Evolutionary conservation across 805 yeast genomes (phyloP).

Genomic region (Yamadazyma phyllophila): DNA sequence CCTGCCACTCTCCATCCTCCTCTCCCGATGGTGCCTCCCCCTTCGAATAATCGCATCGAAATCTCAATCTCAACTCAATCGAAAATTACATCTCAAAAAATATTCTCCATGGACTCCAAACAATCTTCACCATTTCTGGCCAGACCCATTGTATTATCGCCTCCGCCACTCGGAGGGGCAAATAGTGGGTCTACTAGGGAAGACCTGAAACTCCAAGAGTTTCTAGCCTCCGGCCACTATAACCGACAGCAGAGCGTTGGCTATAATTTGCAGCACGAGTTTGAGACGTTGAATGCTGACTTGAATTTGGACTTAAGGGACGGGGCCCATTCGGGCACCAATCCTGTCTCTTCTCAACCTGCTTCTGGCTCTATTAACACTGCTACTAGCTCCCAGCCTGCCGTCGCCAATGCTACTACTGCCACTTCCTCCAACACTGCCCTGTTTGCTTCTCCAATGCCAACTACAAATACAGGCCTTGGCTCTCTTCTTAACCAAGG

Average conservation of each 20-base stretch:
- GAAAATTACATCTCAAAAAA: slow-evolving; percentile 1
- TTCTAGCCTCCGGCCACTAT: slow-evolving; percentile 12
- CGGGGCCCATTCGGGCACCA: not conserved
- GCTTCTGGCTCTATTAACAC: not conserved
- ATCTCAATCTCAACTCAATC: not conserved
- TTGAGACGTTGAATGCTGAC: slow-evolving; percentile 45
- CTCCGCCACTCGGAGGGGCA: slow-evolving; percentile 35
- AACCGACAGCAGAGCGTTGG: slow-evolving; percentile 44
- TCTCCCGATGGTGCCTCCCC: not conserved
- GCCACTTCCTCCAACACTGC: not conserved
- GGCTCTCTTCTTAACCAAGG: slow-evolving; percentile 25
- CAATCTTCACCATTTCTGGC: slow-evolving; percentile 19
- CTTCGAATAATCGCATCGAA: not conserved
- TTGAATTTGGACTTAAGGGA: slow-evolving; percentile 43
- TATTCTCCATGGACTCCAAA: slow-evolving; percentile 13
- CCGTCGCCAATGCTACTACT: not conserved
- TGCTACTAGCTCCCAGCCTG: not conserved
- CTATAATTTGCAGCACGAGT: slow-evolving; percentile 45
- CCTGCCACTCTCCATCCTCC: too few relatives aligned
- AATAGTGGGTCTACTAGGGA: not conserved
- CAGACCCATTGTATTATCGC: slow-evolving; percentile 41
- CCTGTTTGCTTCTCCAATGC: slow-evolving; percentile 10
- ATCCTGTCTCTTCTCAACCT: not conserved
- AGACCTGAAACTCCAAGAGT: slow-evolving; percentile 8
- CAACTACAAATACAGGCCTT: slow-evolving; percentile 18